Percentiles rank a stretch among this genome's conserved stretches.
phyloP scores from a whole-genome alignment of 2,329 filamentous ascomycete genomes.

The Pseudohalonectria lignicola region DNA sequence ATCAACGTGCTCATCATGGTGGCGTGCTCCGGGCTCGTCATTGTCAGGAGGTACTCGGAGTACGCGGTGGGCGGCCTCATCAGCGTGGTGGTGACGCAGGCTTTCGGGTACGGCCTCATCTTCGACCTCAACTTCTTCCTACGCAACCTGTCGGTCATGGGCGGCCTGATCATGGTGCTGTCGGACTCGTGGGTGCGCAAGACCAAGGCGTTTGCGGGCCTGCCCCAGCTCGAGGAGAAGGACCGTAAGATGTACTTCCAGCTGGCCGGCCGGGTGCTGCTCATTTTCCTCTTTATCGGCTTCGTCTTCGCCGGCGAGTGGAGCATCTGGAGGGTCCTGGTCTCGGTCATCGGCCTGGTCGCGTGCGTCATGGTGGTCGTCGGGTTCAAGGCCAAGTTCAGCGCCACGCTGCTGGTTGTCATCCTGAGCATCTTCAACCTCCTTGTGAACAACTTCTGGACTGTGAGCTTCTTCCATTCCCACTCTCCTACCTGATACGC shows the following conservation, averaged over 20 bases:
- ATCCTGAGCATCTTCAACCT: constrained; percentile 96
- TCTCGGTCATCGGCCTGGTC: constrained; percentile 74
- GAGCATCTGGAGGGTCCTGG: constrained; percentile 77
- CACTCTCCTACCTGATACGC: background rate
- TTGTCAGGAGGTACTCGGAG: constrained; percentile 84
- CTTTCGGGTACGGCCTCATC: constrained; percentile 91
- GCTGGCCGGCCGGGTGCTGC: constrained; percentile 84
- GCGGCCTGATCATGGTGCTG: constrained; percentile 92
- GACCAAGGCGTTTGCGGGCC: constrained; percentile 88
- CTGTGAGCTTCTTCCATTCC: constrained; percentile 48
- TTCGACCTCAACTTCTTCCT: constrained; percentile 99
- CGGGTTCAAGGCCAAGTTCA: constrained; percentile 99
- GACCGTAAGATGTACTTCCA: constrained; percentile 99
- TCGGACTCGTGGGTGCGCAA: constrained; percentile 98
- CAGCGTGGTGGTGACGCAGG: constrained; percentile 83
- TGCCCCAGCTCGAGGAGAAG: constrained; percentile 94
- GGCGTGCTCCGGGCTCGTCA: constrained; percentile 72
- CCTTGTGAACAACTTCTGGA: constrained; percentile 99
- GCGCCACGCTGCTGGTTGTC: constrained; percentile 86
- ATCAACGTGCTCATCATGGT: constrained; percentile 84
- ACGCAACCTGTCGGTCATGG: constrained; percentile 94
- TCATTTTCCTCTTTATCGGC: constrained; percentile 96
- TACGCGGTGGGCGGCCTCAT: constrained; percentile 87
- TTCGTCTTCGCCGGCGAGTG: constrained; percentile 94
- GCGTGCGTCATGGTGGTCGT: constrained; percentile 98